Percentiles rank a stretch among this genome's conserved stretches.
Conservation (phyloP, 176 grass and related monocot genomes). For the Puya raimondii region DNA sequence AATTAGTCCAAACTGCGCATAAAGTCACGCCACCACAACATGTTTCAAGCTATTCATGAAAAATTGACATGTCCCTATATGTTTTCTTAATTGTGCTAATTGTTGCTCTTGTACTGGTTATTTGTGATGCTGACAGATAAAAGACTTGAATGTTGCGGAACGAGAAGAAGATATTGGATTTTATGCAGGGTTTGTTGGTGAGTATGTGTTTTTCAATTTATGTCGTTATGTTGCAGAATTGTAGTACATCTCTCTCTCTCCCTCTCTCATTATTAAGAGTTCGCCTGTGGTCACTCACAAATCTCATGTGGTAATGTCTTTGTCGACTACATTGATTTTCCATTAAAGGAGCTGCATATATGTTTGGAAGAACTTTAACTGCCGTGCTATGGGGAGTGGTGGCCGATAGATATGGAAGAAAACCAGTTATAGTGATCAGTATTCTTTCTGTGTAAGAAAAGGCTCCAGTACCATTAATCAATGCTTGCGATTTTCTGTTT, state of each 20-base stretch:
- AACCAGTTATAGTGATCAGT: constrained; percentile 53
- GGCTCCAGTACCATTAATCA: not conserved
- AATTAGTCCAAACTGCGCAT: too few species aligned
- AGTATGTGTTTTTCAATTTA: constrained; percentile 2
- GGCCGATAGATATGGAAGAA: constrained; percentile 72
- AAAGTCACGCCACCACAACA: not conserved
- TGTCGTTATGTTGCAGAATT: not conserved
- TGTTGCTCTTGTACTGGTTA: not conserved
- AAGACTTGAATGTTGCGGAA: constrained; percentile 53
- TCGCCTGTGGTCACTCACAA: not conserved
- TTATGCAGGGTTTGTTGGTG: constrained; percentile 72
- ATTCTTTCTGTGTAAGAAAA: constrained; percentile 50
- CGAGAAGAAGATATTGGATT: constrained; percentile 68
- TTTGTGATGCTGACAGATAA: constrained; percentile 32
- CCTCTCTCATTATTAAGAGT: not conserved
- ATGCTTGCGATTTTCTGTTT: not conserved
- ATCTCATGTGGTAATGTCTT: not conserved
- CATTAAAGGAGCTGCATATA: constrained; percentile 47
- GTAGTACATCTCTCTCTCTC: not conserved
- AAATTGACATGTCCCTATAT: not conserved
- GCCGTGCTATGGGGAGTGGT: constrained; percentile 64
- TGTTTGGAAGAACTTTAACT: constrained; percentile 55
- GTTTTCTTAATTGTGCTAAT: not conserved
- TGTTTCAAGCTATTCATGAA: not conserved
- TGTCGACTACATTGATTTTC: not conserved